Percentiles rank a stretch among this genome's conserved stretches.
Conservation (phyloP, 805 yeast genomes). For the Ogataea glucozyma region DNA sequence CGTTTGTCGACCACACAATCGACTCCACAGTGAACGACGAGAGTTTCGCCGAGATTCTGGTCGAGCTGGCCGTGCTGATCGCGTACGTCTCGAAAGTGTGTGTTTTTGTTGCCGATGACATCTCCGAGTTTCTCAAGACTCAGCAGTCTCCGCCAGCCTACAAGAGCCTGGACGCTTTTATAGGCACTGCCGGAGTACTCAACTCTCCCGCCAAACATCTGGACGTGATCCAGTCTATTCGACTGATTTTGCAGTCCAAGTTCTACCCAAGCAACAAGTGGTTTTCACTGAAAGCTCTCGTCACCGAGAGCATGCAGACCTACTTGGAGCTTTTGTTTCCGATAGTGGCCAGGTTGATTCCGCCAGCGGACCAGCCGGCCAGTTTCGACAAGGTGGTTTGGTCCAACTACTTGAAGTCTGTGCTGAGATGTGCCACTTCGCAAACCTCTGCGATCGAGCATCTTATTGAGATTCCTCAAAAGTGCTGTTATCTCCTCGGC, state of each 20-base stretch:
- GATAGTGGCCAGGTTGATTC: conserved; percentile 50
- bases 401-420: conserved; percentile 63
- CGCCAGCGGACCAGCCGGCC: conserved; percentile 51
- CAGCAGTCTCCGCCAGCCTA: conserved; percentile 11
- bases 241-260: conserved; percentile 51
- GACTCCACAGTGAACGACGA: conserved; percentile 76
- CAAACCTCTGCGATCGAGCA: conserved; percentile 70
- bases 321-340: conserved; percentile 55
- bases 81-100: conserved; percentile 48
- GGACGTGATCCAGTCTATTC: conserved; percentile 37
- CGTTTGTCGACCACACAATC: conserved; percentile 62
- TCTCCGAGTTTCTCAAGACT: conserved; percentile 5
- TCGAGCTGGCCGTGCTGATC: conserved; percentile 68
- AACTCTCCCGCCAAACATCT: conserved; percentile 9
- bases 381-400: conserved; percentile 61
- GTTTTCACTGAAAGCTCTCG: conserved; percentile 64
- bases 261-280: conserved; percentile 71
- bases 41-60: conserved; percentile 64
- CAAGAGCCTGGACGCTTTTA: conserved; percentile 11
- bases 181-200: conserved; percentile 14
- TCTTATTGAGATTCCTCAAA: conserved; percentile 69
- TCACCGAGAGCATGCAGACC: conserved; percentile 56
- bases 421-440: conserved; percentile 61
- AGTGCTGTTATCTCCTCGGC: conserved; percentile 64
- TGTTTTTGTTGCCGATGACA: conserved; percentile 9